These are phyloP conservation scores for Globisporangium uncinulatum DNA, from an alignment of 352 stramenopile species.

Conservation along the genomic window DNA sequence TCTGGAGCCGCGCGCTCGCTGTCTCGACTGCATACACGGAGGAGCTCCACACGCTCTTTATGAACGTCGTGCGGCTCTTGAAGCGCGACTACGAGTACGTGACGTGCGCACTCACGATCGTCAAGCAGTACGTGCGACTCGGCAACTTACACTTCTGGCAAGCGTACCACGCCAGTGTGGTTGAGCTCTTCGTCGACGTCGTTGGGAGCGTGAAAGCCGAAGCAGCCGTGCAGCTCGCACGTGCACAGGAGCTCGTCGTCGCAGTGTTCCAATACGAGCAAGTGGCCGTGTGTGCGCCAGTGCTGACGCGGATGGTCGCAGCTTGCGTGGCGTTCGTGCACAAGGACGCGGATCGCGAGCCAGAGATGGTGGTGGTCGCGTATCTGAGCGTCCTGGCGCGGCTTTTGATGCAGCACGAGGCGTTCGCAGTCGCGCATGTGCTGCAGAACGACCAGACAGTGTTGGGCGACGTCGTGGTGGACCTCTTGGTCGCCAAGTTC, in stretches of 20 bases:
- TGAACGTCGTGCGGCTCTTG: conserved; percentile 56
- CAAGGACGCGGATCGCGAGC: conserved; percentile 31
- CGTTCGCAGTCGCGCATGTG: conserved; percentile 40
- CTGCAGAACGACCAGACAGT: conserved; percentile 28
- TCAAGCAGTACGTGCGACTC: conserved; percentile 61
- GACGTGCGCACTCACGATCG: conserved; percentile 40
- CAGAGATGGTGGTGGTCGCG: conserved; percentile 52
- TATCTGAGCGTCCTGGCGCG: conserved; percentile 59
- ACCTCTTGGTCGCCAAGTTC: conserved; percentile 67
- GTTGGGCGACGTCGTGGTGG: conserved; percentile 33
- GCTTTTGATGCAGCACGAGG: conserved; percentile 38
- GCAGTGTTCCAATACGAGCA: conserved; percentile 31
- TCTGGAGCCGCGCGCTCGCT: conserved; percentile 59
- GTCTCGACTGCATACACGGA: conserved; percentile 52
- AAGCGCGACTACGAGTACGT: conserved; percentile 80
- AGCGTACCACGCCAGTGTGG: conserved; percentile 42
- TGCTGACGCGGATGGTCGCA: conserved; percentile 39
- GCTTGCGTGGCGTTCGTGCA: conserved; percentile 39
- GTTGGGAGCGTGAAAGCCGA: conserved; percentile 71
- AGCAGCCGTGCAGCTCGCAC: conserved; percentile 49
- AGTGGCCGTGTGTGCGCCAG: conserved; percentile 21
- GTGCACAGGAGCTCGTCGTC: conserved; percentile 38
- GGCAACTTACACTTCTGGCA: conserved; percentile 64
- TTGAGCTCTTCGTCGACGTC: conserved; percentile 32
- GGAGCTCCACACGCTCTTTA: conserved; percentile 62